Percentiles rank a stretch among this genome's conserved stretches.
Conservation (phyloP, 164 flowering plant species). For the Dillenia suffruticosa region DNA sequence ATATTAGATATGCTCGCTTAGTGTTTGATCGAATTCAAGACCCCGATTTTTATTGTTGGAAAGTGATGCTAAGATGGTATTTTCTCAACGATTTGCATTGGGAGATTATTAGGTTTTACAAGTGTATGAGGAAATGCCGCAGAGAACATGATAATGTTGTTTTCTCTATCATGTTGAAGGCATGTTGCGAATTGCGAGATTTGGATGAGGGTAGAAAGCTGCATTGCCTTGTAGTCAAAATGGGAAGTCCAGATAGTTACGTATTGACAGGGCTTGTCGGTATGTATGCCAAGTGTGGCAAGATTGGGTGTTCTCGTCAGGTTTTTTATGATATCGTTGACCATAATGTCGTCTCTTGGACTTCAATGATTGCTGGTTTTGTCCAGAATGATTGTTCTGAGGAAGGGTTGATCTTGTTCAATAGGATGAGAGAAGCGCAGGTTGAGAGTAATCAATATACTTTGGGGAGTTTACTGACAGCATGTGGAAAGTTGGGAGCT, state of each 20-base stretch:
- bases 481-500: constrained; percentile 55
- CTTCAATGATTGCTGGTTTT: constrained; percentile 68
- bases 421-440: constrained; percentile 48
- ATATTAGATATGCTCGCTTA: constrained; percentile 34
- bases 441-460: constrained; percentile 58
- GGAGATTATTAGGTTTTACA: constrained; percentile 43
- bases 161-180: constrained; percentile 61
- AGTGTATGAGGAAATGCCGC: constrained; percentile 29
- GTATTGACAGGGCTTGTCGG: constrained; percentile 58
- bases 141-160: constrained; percentile 42
- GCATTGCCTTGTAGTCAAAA: constrained; percentile 52
- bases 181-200: constrained; percentile 54
- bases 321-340: constrained; percentile 46
- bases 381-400: constrained; percentile 50
- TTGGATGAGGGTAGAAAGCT: constrained; percentile 47
- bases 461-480: constrained; percentile 52
- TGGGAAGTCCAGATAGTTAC: constrained; percentile 52
- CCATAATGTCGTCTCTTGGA: constrained; percentile 67
- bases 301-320: constrained; percentile 27
- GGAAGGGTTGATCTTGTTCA: constrained; percentile 60
- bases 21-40: constrained; percentile 49
- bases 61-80: constrained; percentile 66
- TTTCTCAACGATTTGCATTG: constrained; percentile 27
- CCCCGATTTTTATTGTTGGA: constrained; percentile 60
- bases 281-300: constrained; percentile 65